phyloP scores from a whole-genome alignment of 306 rosid species.

The Luffa aegyptiaca region DNA sequence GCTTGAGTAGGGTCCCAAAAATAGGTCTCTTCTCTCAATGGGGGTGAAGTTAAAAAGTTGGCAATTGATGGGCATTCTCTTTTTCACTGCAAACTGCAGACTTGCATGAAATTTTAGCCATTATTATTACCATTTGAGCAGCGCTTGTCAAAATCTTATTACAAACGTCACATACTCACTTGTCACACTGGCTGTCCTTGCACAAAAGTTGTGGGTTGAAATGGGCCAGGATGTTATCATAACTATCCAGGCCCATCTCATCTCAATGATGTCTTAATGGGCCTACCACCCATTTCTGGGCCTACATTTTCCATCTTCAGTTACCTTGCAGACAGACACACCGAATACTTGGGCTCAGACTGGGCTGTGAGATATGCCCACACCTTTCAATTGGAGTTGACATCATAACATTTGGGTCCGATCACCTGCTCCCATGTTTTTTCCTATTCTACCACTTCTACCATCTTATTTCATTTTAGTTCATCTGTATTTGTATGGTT shows the following conservation, averaged over 20 bases:
- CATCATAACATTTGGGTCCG: background rate
- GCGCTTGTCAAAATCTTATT: background rate
- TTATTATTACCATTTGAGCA: background rate
- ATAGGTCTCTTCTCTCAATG: background rate
- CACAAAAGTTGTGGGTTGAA: background rate
- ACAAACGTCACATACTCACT: background rate
- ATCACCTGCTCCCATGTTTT: background rate
- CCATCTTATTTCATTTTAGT: background rate
- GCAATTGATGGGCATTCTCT: background rate
- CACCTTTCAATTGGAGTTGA: background rate
- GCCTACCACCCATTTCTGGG: slow-evolving; percentile 9
- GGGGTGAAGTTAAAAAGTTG: slow-evolving; percentile 3
- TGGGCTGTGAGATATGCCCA: slow-evolving; percentile 3
- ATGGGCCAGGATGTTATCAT: background rate
- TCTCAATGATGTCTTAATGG: background rate
- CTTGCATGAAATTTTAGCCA: slow-evolving; percentile 6
- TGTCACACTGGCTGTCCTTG: background rate
- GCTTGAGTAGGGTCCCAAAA: background rate
- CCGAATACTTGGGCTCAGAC: slow-evolving; percentile 4
- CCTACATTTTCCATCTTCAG: slow-evolving; percentile 2
- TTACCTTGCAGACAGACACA: background rate
- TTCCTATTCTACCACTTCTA: background rate
- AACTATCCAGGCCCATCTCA: slow-evolving; percentile 2
- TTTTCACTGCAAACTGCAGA: slow-evolving; percentile 9
- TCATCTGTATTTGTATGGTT: background rate